phyloP scores from a whole-genome alignment of 257 asterid species.

The Marsdenia floribunda region DNA sequence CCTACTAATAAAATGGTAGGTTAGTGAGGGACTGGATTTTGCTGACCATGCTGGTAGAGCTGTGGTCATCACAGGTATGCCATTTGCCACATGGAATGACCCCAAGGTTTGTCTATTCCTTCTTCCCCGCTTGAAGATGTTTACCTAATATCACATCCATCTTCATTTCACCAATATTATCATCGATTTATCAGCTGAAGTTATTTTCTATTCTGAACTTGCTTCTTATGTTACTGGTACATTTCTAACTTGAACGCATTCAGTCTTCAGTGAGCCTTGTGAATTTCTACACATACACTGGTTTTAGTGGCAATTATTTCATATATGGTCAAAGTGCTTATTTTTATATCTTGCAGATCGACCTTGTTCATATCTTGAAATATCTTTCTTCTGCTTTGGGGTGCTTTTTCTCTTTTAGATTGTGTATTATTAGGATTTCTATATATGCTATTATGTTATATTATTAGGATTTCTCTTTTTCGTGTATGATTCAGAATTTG shows the following conservation, averaged over 20 bases:
- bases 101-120: slow-evolving; percentile 64
- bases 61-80: slow-evolving; percentile 89
- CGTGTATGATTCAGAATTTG: not conserved
- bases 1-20: slow-evolving; percentile 36
- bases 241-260: not conserved
- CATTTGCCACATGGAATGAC: slow-evolving; percentile 80
- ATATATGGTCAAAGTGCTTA: not conserved
- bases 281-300: not conserved
- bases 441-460: too few species aligned
- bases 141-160: slow-evolving; percentile 7
- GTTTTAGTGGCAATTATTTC: not conserved
- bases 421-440: too few species aligned
- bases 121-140: slow-evolving; percentile 12
- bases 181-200: not conserved
- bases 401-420: too few species aligned
- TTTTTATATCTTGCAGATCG: too few species aligned
- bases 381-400: too few species aligned
- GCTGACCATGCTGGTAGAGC: slow-evolving; percentile 99
- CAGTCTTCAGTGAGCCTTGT: not conserved
- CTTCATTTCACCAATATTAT: slow-evolving; percentile 6
- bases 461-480: too few species aligned
- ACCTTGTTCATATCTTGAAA: too few species aligned
- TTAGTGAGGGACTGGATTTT: slow-evolving; percentile 97
- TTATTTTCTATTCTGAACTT: not conserved
- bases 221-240: not conserved